Evolutionary conservation across 1,284 basidiomycete genomes (phyloP), one percentile per base, ranked within the genome.

Genomic region (Rhodotorula sp.): DNA sequence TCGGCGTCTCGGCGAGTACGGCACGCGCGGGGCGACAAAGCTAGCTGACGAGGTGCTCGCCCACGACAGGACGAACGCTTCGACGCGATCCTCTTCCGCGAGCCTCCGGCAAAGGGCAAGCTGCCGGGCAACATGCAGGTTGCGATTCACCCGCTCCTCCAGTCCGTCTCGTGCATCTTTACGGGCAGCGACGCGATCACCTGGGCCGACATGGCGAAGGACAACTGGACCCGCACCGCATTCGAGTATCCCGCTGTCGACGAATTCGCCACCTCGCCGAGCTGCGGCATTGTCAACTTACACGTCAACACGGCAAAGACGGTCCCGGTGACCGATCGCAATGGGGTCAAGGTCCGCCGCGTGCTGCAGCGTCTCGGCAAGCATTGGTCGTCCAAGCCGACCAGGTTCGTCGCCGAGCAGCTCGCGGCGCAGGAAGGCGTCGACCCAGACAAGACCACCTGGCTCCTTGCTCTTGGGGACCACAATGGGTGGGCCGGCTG

Each of bases 71-170:
- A 27, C 54, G 54, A 55, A 10, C 14, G 21, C 42, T 57, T 57
- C 55, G 41, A 57, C 19, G 17, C 41, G 34, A 8, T 23, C 25
- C 58, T 59, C 45, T 45, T 44, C 42, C 53, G 53, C 53, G 16
- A 16, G 27, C 27, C 27, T 12, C 53, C 53, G 53, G 16, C 53
- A 4, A 54, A 34, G 44, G 34, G 34, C 34, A 49, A 49, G 48
- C 48, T 48, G 8, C 4, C 44, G 13, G 1, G 44, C 23, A 44
- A 19, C 58, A 45, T 13, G 13, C 21, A 9, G 25, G 13, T 61
- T 21, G 27, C n/a, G 34, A 61, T 61, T 41, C 60, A 61, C 49
- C 49, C 60, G 34, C 48, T 61, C 60, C 60, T 61, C 60, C 16
- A 52, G 5, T 48, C 48, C 19, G 42, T 49, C 34, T 19, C 41